Base-by-base conservation (phyloP, 768 basidiomycete genomes). In the Pleurotus djamor region DNA sequence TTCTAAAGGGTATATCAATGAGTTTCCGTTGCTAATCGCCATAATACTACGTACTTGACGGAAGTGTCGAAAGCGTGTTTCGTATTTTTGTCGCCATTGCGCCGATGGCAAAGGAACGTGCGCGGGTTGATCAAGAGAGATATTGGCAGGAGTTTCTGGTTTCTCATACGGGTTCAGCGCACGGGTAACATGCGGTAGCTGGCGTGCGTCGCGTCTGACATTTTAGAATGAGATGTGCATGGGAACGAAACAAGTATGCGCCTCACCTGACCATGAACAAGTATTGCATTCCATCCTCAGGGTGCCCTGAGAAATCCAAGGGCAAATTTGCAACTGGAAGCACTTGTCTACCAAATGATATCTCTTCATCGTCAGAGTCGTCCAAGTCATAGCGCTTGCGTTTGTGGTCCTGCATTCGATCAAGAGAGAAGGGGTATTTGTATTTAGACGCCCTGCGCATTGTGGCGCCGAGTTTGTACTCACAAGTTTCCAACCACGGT, bases 241-340 rank as follows among this genome's bases (percentile, higher is more conserved):
- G 33, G 51, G 54, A 17, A 45, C 17, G 32, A 52, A 17, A 48
- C 51, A 60, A 34, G 16, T 59, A 59, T 54, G 2, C 5, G 5
- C 64, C 76, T 54, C 68, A 91, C 92, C 92, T 82, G 45, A 93
- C 92, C 52, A 84, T 84, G 71, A 93, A 92, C 45, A 94, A 77
- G 69, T 94, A 93, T 65, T 93, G 81, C 79, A 89, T 64, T 2
- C 92, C 92, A 71, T 93, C 87, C 65, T 72, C 69, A 0, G 92
- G 91, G 51, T 79, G 80, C 28, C 76, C 83, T 62, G 83, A 73
- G 67, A 88, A 94, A 66, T 88, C 78, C 16, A 74, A 68, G n/a
- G 91, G 89, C 52, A 94, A 79, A 65, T 86, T 80, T 16, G 92
- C 91, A n/a, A 94, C 89, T 14, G 92, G 92, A 3, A 94, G 78